Conservation (phyloP, 768 basidiomycete genomes). For the Boletus patriciae region DNA sequence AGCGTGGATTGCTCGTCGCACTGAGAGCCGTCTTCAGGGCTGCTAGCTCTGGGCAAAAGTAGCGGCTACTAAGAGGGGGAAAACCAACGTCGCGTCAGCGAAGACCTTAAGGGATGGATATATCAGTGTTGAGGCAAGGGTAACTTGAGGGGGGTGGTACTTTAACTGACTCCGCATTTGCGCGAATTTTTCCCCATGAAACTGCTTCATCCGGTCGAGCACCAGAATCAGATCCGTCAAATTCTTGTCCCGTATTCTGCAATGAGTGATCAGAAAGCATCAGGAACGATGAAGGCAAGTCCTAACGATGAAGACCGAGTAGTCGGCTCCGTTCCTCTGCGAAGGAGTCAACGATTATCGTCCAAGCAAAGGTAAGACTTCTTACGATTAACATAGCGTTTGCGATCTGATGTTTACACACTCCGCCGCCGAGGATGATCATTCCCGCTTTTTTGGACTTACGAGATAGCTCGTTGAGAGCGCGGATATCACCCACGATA, state of each 20-base stretch:
- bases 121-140: constrained; percentile 7
- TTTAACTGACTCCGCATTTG: constrained; percentile 80
- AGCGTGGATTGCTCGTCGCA: neutral
- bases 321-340: constrained; percentile 97
- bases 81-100: constrained; percentile 96
- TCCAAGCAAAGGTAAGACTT: constrained; percentile 1
- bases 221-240: constrained; percentile 97
- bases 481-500: constrained; percentile 92
- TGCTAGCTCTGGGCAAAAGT: constrained; percentile 69
- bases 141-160: constrained; percentile 35
- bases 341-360: constrained; percentile 1
- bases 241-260: constrained; percentile 98
- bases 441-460: constrained; percentile 93
- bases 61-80: constrained; percentile 92
- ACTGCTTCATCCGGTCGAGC: constrained; percentile 97
- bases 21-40: neutral
- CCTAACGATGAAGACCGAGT: constrained; percentile 89
- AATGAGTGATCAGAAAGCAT: neutral
- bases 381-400: constrained; percentile 98
- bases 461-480: constrained; percentile 85
- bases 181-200: constrained; percentile 97
- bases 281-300: neutral
- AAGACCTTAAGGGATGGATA: constrained; percentile 51
- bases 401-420: constrained; percentile 99
- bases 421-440: constrained; percentile 97